A percentile compares a stretch with the other conserved stretches of the same genome.
These are phyloP conservation scores for Apostasia shenzhenica DNA, from an alignment of 106 monocot species.

Conservation along the genomic window DNA sequence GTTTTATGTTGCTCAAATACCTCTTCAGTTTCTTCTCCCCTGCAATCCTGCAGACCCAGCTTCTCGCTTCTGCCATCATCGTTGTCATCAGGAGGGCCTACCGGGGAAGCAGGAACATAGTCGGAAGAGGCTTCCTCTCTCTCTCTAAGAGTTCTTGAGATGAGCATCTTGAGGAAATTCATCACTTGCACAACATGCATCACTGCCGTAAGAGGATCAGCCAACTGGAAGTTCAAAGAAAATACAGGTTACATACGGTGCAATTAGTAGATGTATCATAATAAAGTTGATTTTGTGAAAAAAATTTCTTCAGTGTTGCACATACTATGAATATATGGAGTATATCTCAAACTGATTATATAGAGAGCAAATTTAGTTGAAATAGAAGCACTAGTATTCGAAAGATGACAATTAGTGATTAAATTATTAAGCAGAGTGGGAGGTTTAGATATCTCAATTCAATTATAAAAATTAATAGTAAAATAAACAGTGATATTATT, in stretches of 20 bases:
- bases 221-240: not conserved
- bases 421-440: too few relatives aligned
- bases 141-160: not conserved
- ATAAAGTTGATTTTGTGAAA: too few relatives aligned
- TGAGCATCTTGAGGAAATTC: constrained; percentile 8
- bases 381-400: too few relatives aligned
- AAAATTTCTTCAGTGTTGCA: too few relatives aligned
- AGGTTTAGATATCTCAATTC: too few relatives aligned
- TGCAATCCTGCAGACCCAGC: not conserved
- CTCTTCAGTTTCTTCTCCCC: not conserved
- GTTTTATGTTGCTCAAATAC: not conserved
- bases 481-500: too few relatives aligned
- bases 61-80: constrained; percentile 1
- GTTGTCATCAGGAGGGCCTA: not conserved
- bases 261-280: too few relatives aligned
- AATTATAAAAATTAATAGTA: too few relatives aligned
- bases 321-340: too few relatives aligned
- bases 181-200: constrained; percentile 6
- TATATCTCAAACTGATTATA: too few relatives aligned
- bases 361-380: too few relatives aligned
- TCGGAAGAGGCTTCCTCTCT: constrained; percentile 3
- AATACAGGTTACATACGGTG: not conserved
- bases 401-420: too few relatives aligned
- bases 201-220: constrained; percentile 1
- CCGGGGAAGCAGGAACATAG: not conserved